A percentile compares a stretch with the other conserved stretches of the same genome.
Conservation (phyloP, 495 filamentous ascomycete species). For the Penicillium subrubescens region DNA sequence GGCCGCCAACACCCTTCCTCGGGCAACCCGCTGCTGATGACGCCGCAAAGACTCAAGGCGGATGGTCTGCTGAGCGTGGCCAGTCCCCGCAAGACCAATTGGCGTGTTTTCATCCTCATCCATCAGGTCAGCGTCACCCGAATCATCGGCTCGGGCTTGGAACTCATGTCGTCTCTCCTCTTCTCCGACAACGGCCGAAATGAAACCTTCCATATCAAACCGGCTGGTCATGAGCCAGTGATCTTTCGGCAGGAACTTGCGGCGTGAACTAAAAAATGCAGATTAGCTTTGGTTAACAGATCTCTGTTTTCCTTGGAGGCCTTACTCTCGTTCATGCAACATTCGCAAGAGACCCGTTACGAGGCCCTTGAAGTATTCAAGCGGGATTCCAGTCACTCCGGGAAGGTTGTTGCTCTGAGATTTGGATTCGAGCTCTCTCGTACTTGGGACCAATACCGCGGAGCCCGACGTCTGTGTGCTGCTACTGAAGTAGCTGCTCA, state of each 20-base stretch:
- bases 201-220: slow-evolving; percentile 91
- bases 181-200: slow-evolving; percentile 81
- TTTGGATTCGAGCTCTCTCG: slow-evolving; percentile 39
- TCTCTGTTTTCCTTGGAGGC: not conserved
- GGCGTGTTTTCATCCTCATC: slow-evolving; percentile 34
- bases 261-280: slow-evolving; percentile 60
- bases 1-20: slow-evolving; percentile 68
- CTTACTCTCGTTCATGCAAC: slow-evolving; percentile 88
- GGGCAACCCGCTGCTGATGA: slow-evolving; percentile 63
- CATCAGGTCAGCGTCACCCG: slow-evolving; percentile 39
- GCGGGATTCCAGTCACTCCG: slow-evolving; percentile 68
- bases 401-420: slow-evolving; percentile 50
- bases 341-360: slow-evolving; percentile 82
- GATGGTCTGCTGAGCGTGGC: slow-evolving; percentile 53
- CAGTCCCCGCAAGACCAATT: slow-evolving; percentile 51
- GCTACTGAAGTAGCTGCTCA: slow-evolving; percentile 59
- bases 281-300: slow-evolving; percentile 9
- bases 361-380: slow-evolving; percentile 76
- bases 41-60: slow-evolving; percentile 56
- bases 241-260: slow-evolving; percentile 74
- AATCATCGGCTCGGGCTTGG: slow-evolving; percentile 58
- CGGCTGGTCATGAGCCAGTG: slow-evolving; percentile 95
- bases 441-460: slow-evolving; percentile 25
- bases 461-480: slow-evolving; percentile 14
- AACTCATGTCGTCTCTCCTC: slow-evolving; percentile 77